Percentiles rank a stretch among this genome's conserved stretches.
Conservation (phyloP, 345 rosid species). For the Ceriops decandra region DNA sequence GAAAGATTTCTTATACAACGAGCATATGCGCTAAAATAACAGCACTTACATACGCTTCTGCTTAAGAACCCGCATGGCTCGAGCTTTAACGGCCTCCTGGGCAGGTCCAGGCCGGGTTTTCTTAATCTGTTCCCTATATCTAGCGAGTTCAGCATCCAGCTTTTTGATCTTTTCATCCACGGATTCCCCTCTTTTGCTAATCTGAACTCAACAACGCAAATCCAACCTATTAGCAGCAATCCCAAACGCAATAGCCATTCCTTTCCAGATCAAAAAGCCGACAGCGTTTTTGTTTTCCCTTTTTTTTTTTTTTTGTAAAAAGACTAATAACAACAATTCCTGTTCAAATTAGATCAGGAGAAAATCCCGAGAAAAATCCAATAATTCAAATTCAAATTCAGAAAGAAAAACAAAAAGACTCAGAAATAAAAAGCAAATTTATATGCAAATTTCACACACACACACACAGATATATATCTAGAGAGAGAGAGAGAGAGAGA, state of each 20-base stretch:
- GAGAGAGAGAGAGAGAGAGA: too few species aligned
- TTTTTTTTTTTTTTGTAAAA: too few species aligned
- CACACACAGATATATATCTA: too few species aligned
- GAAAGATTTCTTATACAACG: background rate
- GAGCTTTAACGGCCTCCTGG: constrained; percentile 81
- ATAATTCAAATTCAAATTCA: background rate
- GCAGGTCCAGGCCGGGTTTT: constrained; percentile 89
- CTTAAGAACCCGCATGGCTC: constrained; percentile 86
- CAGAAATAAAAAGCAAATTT: background rate
- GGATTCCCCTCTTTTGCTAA: constrained; percentile 80
- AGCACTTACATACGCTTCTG: constrained; percentile 72
- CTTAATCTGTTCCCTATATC: constrained; percentile 79
- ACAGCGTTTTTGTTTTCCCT: too few species aligned
- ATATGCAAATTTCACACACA: background rate
- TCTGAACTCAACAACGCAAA: constrained; percentile 30
- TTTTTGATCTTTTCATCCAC: constrained; percentile 84
- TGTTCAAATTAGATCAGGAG: background rate
- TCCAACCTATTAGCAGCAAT: background rate
- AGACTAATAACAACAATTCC: background rate
- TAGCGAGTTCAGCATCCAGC: constrained; percentile 69
- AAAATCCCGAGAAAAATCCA: too few species aligned
- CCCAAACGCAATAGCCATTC: too few species aligned
- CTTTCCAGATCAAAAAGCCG: too few species aligned
- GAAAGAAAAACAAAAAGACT: too few species aligned
- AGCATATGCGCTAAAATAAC: background rate